phyloP scores from a whole-genome alignment of 1,139 yeast species.

The Blastobotrys aristatus region DNA sequence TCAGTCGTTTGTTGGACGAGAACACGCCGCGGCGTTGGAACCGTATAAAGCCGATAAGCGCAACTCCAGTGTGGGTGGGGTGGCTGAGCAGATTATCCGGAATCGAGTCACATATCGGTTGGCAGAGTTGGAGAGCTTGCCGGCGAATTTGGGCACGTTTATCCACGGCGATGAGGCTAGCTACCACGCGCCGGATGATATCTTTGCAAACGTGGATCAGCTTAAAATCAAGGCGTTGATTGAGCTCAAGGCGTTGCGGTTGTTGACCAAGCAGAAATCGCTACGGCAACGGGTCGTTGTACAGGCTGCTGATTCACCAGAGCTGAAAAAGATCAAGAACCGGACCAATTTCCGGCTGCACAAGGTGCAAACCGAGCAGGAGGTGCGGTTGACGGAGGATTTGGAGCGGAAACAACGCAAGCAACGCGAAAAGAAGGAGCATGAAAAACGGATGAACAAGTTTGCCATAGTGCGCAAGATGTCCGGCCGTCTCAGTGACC shows the following conservation, averaged over 20 bases:
- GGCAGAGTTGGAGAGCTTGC: slow-evolving; percentile 67
- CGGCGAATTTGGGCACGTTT: slow-evolving; percentile 70
- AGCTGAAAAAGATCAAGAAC: slow-evolving; percentile 21
- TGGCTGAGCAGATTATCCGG: slow-evolving; percentile 35
- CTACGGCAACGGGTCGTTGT: slow-evolving; percentile 69
- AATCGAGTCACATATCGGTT: slow-evolving; percentile 60
- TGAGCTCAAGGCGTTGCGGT: slow-evolving; percentile 75
- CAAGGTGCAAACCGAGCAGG: slow-evolving; percentile 61
- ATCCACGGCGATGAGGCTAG: slow-evolving; percentile 36
- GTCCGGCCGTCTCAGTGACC: slow-evolving; percentile 29
- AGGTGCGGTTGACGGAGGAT: slow-evolving; percentile 57
- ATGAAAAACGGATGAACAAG: slow-evolving; percentile 20
- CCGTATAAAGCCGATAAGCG: not conserved
- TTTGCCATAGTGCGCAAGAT: slow-evolving; percentile 36
- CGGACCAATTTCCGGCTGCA: slow-evolving; percentile 40
- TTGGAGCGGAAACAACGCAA: slow-evolving; percentile 52
- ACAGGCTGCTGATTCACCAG: slow-evolving; percentile 47
- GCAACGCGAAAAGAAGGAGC: slow-evolving; percentile 45
- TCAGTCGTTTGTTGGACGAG: slow-evolving; percentile 2
- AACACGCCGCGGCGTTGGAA: not conserved
- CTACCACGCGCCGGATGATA: slow-evolving; percentile 39
- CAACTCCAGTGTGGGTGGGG: slow-evolving; percentile 23
- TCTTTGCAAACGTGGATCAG: slow-evolving; percentile 40
- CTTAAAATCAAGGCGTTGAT: slow-evolving; percentile 61
- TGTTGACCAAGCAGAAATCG: slow-evolving; percentile 79